A percentile compares a stretch with the other conserved stretches of the same genome.
Evolutionary conservation across 768 basidiomycete genomes (phyloP).

Genomic region (Lactarius deliciosus): DNA sequence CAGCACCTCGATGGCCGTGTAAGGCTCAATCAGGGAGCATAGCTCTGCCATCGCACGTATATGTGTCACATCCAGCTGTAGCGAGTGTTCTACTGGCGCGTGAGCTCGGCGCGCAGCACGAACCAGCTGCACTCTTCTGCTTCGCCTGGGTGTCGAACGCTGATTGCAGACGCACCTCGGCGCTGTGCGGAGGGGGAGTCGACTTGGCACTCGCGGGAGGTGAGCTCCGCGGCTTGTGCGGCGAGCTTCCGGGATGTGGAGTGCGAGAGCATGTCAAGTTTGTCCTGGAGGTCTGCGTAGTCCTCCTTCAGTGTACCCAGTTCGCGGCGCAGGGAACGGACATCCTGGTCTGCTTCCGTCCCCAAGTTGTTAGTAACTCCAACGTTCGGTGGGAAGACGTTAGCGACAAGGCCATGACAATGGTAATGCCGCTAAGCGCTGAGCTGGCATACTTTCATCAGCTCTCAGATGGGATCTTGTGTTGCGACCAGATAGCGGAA

Average conservation of each 20-base stretch:
- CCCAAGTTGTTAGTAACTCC: conserved; percentile 31
- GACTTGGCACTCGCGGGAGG: conserved; percentile 48
- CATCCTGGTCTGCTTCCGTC: conserved; percentile 50
- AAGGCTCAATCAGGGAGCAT: conserved; percentile 49
- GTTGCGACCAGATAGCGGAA: no score
- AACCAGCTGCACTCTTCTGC: conserved; percentile 57
- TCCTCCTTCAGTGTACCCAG: conserved; percentile 56
- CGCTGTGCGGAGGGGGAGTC: conserved; percentile 45
- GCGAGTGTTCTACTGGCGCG: conserved; percentile 61
- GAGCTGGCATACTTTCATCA: no score
- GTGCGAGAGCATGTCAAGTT: conserved; percentile 49
- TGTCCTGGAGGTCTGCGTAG: conserved; percentile 60
- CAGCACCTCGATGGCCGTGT: conserved; percentile 66
- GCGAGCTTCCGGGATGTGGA: conserved; percentile 50
- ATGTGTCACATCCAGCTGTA: conserved; percentile 43
- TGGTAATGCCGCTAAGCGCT: no score
- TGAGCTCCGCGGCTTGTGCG: conserved; percentile 51
- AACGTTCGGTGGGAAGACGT: no score
- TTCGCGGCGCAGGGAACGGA: conserved; percentile 50
- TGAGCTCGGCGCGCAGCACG: conserved; percentile 66
- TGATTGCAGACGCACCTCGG: conserved; percentile 45
- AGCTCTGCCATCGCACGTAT: conserved; percentile 31
- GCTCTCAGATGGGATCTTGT: no score
- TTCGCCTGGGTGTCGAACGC: conserved; percentile 47
- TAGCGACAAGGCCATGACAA: no score